Conservation (phyloP, 805 yeast species). For the Kuraishia hungarica region DNA sequence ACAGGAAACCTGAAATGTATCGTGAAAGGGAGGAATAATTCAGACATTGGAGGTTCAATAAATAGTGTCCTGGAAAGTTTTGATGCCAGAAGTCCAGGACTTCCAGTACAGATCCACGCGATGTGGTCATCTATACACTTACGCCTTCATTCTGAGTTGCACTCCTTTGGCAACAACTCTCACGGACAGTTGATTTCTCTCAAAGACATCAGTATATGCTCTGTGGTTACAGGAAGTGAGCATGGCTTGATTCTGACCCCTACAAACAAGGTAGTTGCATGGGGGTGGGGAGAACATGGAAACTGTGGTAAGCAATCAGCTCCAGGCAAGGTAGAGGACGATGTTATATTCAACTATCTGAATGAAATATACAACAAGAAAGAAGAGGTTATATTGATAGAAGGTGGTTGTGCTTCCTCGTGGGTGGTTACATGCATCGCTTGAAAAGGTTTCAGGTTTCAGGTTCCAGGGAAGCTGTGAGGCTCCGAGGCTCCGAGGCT, state of each 20-base stretch:
- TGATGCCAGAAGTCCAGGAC: neutral
- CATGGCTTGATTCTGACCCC: conserved; percentile 53
- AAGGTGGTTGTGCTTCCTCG: conserved; percentile 63
- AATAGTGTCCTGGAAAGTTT: neutral
- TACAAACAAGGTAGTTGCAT: conserved; percentile 40
- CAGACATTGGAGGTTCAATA: conserved; percentile 7
- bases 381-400: conserved; percentile 23
- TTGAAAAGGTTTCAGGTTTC: neutral
- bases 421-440: conserved; percentile 36
- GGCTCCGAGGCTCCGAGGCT: too few relatives aligned
- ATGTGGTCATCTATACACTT: conserved; percentile 84
- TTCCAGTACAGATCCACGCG: conserved; percentile 20
- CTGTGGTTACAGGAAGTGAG: conserved; percentile 60
- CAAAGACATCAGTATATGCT: neutral
- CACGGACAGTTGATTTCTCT: conserved; percentile 54
- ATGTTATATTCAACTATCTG: conserved; percentile 27
- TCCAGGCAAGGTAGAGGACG: conserved; percentile 6
- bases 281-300: conserved; percentile 99
- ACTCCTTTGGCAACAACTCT: conserved; percentile 65
- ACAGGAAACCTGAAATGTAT: conserved; percentile 4
- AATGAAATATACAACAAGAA: conserved; percentile 21
- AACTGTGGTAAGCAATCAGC: conserved; percentile 57
- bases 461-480: too few relatives aligned
- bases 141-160: conserved; percentile 11
- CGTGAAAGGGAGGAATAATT: conserved; percentile 28